Conservation (phyloP, 768 basidiomycete species). For the Tylopilus sp. region DNA sequence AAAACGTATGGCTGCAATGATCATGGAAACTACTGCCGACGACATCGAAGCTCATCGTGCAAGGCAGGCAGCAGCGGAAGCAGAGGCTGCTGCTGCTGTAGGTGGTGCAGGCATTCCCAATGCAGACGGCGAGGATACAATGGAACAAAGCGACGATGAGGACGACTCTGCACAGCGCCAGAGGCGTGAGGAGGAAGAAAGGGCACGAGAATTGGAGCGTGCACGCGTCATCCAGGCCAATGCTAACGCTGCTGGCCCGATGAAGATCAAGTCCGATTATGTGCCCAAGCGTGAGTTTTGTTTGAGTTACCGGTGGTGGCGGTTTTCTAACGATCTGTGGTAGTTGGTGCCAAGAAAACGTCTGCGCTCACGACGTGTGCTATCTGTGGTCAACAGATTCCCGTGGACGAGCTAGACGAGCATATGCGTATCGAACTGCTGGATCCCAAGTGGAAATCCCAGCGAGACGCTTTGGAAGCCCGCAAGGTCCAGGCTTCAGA, state of each 20-base stretch:
- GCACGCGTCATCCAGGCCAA: conserved; percentile 80
- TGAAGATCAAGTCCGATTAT: conserved; percentile 96
- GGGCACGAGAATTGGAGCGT: conserved; percentile 65
- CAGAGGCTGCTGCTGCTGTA: conserved; percentile 79
- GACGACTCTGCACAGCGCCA: conserved; percentile 65
- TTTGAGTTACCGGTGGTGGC: neutral
- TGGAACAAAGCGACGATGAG: conserved; percentile 84
- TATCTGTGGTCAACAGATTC: conserved; percentile 94
- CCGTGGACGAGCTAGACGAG: conserved; percentile 92
- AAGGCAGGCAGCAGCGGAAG: conserved; percentile 80
- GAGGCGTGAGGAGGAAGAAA: conserved; percentile 66
- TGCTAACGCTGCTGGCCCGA: conserved; percentile 71
- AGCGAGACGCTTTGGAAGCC: conserved; percentile 83
- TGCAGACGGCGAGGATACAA: conserved; percentile 52
- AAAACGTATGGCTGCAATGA: conserved; percentile 97
- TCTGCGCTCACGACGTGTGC: conserved; percentile 81
- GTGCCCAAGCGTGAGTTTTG: conserved; percentile 78
- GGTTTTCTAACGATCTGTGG: conserved; percentile 6
- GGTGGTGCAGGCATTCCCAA: conserved; percentile 51
- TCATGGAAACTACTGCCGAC: conserved; percentile 92
- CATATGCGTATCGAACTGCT: conserved; percentile 98
- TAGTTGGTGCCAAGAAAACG: conserved; percentile 63
- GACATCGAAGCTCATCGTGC: conserved; percentile 82
- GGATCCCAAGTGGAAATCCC: conserved; percentile 98
- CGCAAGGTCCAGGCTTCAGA: conserved; percentile 89